A percentile compares a stretch with the other conserved stretches of the same genome.
These are phyloP conservation scores for Alnus rubra DNA, from an alignment of 306 rosid species.

Conservation along the genomic window DNA sequence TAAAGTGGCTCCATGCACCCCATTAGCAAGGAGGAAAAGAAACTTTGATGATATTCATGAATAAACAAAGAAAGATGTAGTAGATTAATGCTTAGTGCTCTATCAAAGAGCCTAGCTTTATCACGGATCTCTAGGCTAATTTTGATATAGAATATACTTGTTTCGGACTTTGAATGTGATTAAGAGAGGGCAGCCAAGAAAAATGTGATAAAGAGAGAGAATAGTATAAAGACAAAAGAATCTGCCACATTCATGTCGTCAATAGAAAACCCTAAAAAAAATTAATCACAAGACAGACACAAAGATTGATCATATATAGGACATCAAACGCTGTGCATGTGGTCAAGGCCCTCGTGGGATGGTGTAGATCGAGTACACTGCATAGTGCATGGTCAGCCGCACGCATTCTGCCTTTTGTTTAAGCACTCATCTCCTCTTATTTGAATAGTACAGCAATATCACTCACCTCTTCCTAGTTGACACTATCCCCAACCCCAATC, in stretches of 20 bases:
- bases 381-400: too few relatives aligned
- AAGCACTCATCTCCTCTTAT: too few relatives aligned
- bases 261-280: background rate
- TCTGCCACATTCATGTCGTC: background rate
- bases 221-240: background rate
- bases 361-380: too few relatives aligned
- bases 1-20: constrained; percentile 5
- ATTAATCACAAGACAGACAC: too few relatives aligned
- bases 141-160: constrained; percentile 9
- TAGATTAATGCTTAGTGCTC: background rate
- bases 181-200: background rate
- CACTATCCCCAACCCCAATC: too few relatives aligned
- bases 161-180: background rate
- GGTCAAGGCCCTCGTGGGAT: too few relatives aligned
- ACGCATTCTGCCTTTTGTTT: too few relatives aligned
- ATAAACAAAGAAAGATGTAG: background rate
- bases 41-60: background rate
- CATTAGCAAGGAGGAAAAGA: background rate
- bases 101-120: background rate
- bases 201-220: background rate
- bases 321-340: too few relatives aligned
- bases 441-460: too few relatives aligned
- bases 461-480: too few relatives aligned
- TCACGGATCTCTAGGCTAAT: constrained; percentile 23
- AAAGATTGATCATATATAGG: too few relatives aligned